Evolutionary conservation across 164 flowering plant species (phyloP), one percentile per base, ranked within the genome.

Genomic region (Vitis cinerea): DNA sequence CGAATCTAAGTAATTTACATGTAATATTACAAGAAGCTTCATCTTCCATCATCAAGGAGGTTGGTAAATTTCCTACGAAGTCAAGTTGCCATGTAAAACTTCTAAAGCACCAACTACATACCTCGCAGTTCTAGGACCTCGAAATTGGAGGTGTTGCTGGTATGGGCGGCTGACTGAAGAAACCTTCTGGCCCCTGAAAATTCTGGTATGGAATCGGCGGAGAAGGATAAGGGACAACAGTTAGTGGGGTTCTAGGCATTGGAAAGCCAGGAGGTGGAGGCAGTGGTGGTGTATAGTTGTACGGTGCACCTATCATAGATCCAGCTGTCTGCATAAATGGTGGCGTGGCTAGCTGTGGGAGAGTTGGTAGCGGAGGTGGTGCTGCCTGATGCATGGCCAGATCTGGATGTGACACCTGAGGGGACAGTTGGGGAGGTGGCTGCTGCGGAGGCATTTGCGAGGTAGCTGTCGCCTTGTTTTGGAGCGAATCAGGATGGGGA

Each of bases 121-220:
- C 44, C 44, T 37, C 44, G 6, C 44, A 3, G 44, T 37, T 56
- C 80, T 85, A 89, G 73, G 84, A 90, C 55, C 89, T 84, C 31
- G 88, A 84, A 13, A 86, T 81, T 4, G 94, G 92, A 27, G 88
- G 86, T 72, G 79, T 79, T 10, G 94, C 86, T 70, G 90, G 71
- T 49, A 92, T 69, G n/a, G 97, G 77, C 8, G 84, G 82, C 59
- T 86, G 93, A 75, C 71, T 75, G 54, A 86, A 87, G 69, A 85
- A 85, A 31, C 92, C 87, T 50, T 91, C 99, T 4, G 89, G 51
- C 51, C 78, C 85, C 68, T 84, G 88, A 69, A 77, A 87, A 66
- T 58, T 77, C 65, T 85, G 94, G 59, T 84, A 93, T 15, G 87
- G 71, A 80, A 79, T 85, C 17, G 78, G 44, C 2, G 80, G 76